phyloP scores from a whole-genome alignment of 371 early-diverging fungal species.

The Sporodiniella umbellata region DNA sequence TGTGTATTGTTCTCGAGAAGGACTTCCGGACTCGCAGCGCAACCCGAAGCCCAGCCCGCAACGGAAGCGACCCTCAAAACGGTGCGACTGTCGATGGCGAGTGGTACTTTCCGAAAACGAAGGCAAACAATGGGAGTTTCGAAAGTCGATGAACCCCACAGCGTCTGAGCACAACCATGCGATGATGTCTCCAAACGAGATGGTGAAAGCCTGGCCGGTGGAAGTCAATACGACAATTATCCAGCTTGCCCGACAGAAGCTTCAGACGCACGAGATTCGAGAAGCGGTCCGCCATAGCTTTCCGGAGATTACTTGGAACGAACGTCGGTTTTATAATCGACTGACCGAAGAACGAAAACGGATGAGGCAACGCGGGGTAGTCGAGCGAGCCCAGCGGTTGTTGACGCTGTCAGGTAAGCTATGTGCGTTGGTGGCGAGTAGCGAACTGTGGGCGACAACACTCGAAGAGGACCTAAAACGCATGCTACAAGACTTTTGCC shows the following conservation, averaged over 20 bases:
- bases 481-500: constrained; percentile 34
- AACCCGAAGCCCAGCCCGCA: constrained; percentile 54
- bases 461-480: constrained; percentile 32
- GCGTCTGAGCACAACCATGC: constrained; percentile 60
- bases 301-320: constrained; percentile 58
- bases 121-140: constrained; percentile 52
- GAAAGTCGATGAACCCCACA: constrained; percentile 55
- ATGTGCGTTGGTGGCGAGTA: constrained; percentile 34
- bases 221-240: constrained; percentile 46
- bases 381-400: constrained; percentile 32
- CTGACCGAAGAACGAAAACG: constrained; percentile 58
- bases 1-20: constrained; percentile 63
- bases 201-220: constrained; percentile 55
- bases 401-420: constrained; percentile 26
- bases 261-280: constrained; percentile 55
- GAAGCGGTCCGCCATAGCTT: constrained; percentile 56
- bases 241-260: constrained; percentile 34
- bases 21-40: constrained; percentile 56
- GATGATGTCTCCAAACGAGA: constrained; percentile 54
- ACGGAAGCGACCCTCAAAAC: constrained; percentile 55
- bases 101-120: constrained; percentile 58
- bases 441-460: constrained; percentile 32
- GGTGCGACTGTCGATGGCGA: constrained; percentile 67
- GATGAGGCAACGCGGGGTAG: constrained; percentile 29
- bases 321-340: constrained; percentile 57